Evolutionary conservation across 106 monocot species (phyloP), one percentile per base, ranked within the genome.

Genomic region (Gastrodia elata): DNA sequence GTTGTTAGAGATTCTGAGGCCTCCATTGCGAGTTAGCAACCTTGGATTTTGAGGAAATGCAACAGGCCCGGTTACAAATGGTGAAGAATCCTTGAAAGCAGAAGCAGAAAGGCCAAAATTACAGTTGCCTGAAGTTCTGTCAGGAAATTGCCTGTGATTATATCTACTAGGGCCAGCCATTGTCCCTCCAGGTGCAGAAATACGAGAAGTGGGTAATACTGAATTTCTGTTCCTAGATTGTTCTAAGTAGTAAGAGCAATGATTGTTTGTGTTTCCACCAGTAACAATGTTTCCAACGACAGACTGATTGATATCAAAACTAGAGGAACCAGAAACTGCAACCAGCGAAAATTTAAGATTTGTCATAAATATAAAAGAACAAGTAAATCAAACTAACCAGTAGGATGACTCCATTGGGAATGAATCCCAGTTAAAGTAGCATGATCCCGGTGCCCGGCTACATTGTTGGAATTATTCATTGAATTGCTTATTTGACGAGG

Each of bases 331-430:
- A 37, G 67, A 16, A 67, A 6, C 67, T 22, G 37, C 36, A 35
- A 5, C 67, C 20, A 67, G 38, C 15, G 22, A 67, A 27, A 61
- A 30, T 13, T 28, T 11, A 61, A 38, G 36, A 67, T 38, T 37
- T 36, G 67, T 4, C n/a, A 67, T 20, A 37, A 24, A 24, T 13
- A 69, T 26, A 69, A 69, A 26, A 69, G 7, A 69, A 40, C 24
- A 40, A 69, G 40, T 25, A 40, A 26, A 69, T 9, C 39, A 39
- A 40, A 40, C 69, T 39, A 41, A 69, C 67, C 67, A 39, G 24
- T 69, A 38, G 67, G 67, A 38, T 35, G 37, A 67, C 16, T 67
- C 34, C 32, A 15, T n/a, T 41, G 69, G 20, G 69, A 2, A 69
- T 22, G 40, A 69, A 22, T 40, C 25, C 40, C 40, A 25, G 6